Conservation (phyloP, 768 basidiomycete species). For the Leccinum olivaceopallidum region DNA sequence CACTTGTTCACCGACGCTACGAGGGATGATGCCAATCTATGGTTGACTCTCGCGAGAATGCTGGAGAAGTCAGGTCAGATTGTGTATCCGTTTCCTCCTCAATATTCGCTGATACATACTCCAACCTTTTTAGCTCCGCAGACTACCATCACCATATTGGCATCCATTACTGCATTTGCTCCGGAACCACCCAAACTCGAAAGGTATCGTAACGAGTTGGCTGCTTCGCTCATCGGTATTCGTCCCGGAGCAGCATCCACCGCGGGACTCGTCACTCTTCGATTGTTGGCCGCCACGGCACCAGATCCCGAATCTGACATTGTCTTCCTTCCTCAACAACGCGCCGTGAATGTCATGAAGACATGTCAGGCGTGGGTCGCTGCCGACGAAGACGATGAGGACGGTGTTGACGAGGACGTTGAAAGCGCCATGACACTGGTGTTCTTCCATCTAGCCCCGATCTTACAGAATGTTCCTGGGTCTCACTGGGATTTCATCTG, state of each 20-base stretch:
- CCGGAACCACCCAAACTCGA: slow-evolving; percentile 73
- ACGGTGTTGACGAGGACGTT: slow-evolving; percentile 72
- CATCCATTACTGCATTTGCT: slow-evolving; percentile 58
- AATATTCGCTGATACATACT: background rate
- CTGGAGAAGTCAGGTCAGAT: slow-evolving; percentile 61
- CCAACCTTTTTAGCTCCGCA: slow-evolving; percentile 55
- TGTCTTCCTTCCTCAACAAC: slow-evolving; percentile 79
- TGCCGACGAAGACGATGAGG: slow-evolving; percentile 50
- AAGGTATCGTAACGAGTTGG: slow-evolving; percentile 86
- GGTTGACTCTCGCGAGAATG: slow-evolving; percentile 70
- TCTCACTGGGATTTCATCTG: slow-evolving; percentile 93
- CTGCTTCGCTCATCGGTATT: slow-evolving; percentile 74
- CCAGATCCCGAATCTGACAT: slow-evolving; percentile 79
- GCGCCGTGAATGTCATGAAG: slow-evolving; percentile 87
- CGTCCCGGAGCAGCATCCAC: slow-evolving; percentile 60
- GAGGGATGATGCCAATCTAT: slow-evolving; percentile 68
- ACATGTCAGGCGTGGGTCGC: slow-evolving; percentile 82
- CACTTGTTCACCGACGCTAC: slow-evolving; percentile 59
- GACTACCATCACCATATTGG: slow-evolving; percentile 64
- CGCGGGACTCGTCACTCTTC: slow-evolving; percentile 67
- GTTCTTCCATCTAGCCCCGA: slow-evolving; percentile 76
- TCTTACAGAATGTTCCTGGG: slow-evolving; percentile 84
- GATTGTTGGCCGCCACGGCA: slow-evolving; percentile 68
- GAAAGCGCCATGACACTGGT: slow-evolving; percentile 77
- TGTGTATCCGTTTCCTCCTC: background rate